phyloP scores from a whole-genome alignment of 2,329 filamentous ascomycete species.

The Phyllachora maydis region DNA sequence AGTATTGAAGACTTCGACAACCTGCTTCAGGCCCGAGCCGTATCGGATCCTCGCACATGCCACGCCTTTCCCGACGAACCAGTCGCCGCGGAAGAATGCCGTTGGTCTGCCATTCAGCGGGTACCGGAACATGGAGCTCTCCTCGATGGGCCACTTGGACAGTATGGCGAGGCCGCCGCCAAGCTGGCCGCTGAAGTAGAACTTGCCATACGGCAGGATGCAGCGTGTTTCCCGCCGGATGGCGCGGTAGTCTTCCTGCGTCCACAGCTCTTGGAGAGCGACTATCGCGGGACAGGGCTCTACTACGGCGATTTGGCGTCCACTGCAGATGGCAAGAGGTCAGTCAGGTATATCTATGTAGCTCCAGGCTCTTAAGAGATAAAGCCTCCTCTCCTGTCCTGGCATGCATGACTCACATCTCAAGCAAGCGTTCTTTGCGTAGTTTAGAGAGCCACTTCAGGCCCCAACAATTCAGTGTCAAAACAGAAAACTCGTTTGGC shows the following conservation, averaged over 20 bases:
- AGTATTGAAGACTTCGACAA: constrained; percentile 82
- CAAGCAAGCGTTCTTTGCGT: constrained; percentile 54
- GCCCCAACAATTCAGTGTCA: constrained; percentile 95
- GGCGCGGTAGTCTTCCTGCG: constrained; percentile 59
- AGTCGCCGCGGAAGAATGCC: constrained; percentile 86
- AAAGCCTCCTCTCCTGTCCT: too few relatives aligned
- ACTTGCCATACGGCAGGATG: constrained; percentile 76
- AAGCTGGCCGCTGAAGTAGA: constrained; percentile 78
- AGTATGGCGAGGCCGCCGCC: constrained; percentile 78
- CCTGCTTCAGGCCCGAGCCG: constrained; percentile 39
- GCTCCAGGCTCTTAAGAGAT: too few relatives aligned
- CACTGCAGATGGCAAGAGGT: too few relatives aligned
- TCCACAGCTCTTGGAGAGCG: constrained; percentile 91
- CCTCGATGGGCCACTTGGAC: constrained; percentile 79
- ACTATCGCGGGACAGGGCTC: constrained; percentile 62
- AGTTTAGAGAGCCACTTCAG: constrained; percentile 69
- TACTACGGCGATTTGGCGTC: constrained; percentile 50
- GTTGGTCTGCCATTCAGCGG: constrained; percentile 85
- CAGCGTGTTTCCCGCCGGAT: constrained; percentile 55
- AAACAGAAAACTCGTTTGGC: constrained; percentile 47
- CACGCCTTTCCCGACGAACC: constrained; percentile 90
- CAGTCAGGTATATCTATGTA: too few relatives aligned
- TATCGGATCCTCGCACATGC: constrained; percentile 64
- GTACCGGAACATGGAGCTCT: constrained; percentile 71
- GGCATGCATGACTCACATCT: too few relatives aligned